Conservation (phyloP, 768 basidiomycete species). For the Collybiopsis confluens region DNA sequence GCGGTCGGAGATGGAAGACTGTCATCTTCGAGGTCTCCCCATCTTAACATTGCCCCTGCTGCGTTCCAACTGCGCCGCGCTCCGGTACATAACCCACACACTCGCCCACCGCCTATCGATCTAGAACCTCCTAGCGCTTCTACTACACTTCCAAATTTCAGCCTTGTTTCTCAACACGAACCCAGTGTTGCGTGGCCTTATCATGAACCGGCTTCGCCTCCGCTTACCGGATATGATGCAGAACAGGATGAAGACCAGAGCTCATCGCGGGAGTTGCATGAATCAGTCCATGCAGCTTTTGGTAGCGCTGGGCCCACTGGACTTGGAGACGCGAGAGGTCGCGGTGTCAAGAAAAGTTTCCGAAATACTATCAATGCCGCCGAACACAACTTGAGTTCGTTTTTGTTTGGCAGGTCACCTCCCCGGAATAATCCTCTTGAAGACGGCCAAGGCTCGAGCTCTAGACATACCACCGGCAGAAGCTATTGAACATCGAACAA, state of each 20-base stretch:
- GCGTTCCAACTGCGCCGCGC: conserved; percentile 5
- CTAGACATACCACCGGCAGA: neutral
- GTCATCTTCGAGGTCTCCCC: neutral
- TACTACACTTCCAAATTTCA: neutral
- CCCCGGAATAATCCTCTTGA: conserved; percentile 9
- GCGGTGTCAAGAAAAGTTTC: conserved; percentile 61
- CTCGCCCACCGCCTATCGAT: conserved; percentile 5
- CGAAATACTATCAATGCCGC: conserved; percentile 67
- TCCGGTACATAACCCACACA: neutral
- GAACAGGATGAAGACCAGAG: conserved; percentile 11
- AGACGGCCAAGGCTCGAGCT: neutral
- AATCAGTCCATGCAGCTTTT: conserved; percentile 27
- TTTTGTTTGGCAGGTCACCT: conserved; percentile 57
- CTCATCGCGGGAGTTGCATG: conserved; percentile 35
- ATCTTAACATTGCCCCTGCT: neutral
- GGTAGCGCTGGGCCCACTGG: conserved; percentile 20
- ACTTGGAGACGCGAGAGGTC: conserved; percentile 46
- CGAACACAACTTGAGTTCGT: conserved; percentile 62
- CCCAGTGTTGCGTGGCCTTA: conserved; percentile 38
- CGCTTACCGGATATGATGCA: conserved; percentile 14
- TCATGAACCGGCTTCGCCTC: conserved; percentile 33
- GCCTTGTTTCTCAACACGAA: neutral
- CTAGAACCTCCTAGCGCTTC: neutral
- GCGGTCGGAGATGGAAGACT: conserved; percentile 17
- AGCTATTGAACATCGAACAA: conserved; percentile 1